These are phyloP conservation scores for Ammopiptanthus mongolicus DNA, from an alignment of 306 rosid genomes.

Conservation along the genomic window DNA sequence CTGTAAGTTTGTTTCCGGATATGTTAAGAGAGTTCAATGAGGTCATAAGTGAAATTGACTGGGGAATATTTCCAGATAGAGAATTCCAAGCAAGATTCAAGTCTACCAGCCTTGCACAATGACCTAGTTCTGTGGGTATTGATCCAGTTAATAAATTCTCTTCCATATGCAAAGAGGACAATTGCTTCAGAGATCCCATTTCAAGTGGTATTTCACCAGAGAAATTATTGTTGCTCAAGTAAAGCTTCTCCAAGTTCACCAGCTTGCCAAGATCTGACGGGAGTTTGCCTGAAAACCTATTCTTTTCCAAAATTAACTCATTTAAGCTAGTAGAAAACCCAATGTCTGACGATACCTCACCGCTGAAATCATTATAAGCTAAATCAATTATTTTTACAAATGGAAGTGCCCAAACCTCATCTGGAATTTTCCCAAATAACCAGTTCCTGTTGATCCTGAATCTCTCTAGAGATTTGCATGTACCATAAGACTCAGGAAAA, in stretches of 20 bases:
- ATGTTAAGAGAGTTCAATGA: slow-evolving; percentile 79
- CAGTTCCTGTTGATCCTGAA: slow-evolving; percentile 61
- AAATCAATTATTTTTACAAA: slow-evolving; percentile 64
- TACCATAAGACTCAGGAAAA: slow-evolving; percentile 56
- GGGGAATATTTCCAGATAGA: slow-evolving; percentile 62
- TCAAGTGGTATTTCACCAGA: slow-evolving; percentile 66
- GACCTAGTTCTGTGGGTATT: slow-evolving; percentile 61
- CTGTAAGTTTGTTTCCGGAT: slow-evolving; percentile 62
- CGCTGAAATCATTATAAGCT: slow-evolving; percentile 64
- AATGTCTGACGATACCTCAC: slow-evolving; percentile 52
- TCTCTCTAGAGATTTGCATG: slow-evolving; percentile 70
- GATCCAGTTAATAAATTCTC: slow-evolving; percentile 62
- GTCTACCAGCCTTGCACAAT: slow-evolving; percentile 70
- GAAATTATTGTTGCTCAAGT: slow-evolving; percentile 61
- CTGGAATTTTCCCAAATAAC: slow-evolving; percentile 65
- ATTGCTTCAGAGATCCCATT: slow-evolving; percentile 59
- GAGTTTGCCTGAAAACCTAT: slow-evolving; percentile 73
- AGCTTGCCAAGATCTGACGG: slow-evolving; percentile 72
- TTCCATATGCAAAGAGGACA: slow-evolving; percentile 77
- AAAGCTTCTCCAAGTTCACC: slow-evolving; percentile 66
- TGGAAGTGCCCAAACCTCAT: slow-evolving; percentile 82
- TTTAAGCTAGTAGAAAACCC: slow-evolving; percentile 60
- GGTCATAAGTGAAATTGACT: slow-evolving; percentile 55
- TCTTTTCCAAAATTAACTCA: slow-evolving; percentile 54
- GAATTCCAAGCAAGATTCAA: slow-evolving; percentile 76